A percentile compares a stretch with the other conserved stretches of the same genome.
Conservation (phyloP, 2,329 filamentous ascomycete species). For the Dactylellina haptotyla region DNA sequence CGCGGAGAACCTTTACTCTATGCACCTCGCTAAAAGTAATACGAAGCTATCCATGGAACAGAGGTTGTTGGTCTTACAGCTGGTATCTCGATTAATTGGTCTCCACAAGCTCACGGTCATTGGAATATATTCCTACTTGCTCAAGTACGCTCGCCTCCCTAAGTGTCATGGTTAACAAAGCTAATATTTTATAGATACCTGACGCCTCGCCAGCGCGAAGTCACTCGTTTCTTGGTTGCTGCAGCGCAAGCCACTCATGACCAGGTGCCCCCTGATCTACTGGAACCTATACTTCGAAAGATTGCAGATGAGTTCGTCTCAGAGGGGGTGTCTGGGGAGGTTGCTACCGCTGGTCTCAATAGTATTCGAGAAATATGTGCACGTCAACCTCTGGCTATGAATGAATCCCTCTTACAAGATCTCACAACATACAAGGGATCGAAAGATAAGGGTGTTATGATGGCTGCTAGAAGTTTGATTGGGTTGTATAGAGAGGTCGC, state of each 20-base stretch:
- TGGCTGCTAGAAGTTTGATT: conserved; percentile 92
- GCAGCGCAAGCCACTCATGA: conserved; percentile 91
- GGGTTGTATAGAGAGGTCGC: conserved; percentile 91
- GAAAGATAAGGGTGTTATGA: conserved; percentile 99
- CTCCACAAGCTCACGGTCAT: conserved; percentile 91
- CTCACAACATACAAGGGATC: conserved; percentile 94
- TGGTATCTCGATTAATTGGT: conserved; percentile 89
- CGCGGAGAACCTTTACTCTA: conserved; percentile 86
- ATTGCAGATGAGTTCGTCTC: conserved; percentile 99
- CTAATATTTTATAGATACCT: conserved; percentile 68
- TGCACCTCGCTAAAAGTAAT: conserved; percentile 88
- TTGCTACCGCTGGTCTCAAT: conserved; percentile 90
- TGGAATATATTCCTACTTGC: conserved; percentile 93
- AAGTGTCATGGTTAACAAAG: background rate
- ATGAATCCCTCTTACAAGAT: conserved; percentile 92
- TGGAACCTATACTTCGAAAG: conserved; percentile 91
- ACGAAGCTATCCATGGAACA: conserved; percentile 86
- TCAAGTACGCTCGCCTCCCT: conserved; percentile 67
- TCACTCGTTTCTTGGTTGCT: conserved; percentile 91
- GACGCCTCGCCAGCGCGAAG: conserved; percentile 84
- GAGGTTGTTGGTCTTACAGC: conserved; percentile 86
- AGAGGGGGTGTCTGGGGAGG: conserved; percentile 88
- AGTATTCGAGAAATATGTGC: conserved; percentile 93
- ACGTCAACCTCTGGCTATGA: conserved; percentile 94
- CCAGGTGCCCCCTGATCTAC: conserved; percentile 87